Base-by-base conservation (phyloP, 495 filamentous ascomycete genomes). In the Podospora pseudocomata region DNA sequence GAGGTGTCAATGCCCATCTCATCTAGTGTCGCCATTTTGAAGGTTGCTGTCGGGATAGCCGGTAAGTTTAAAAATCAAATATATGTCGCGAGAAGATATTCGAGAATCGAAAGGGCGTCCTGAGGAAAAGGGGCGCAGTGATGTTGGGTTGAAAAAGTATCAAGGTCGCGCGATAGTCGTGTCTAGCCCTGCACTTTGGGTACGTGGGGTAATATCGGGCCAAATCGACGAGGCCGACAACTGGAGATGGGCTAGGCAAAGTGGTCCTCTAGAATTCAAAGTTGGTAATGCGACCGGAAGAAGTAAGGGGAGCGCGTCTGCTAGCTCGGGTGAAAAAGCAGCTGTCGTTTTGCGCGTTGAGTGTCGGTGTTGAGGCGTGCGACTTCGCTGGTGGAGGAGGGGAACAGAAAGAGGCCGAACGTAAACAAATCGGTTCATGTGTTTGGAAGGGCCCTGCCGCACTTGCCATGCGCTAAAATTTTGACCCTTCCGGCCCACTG, bases 1-100 rank as follows among this genome's bases (percentile, higher is more conserved):
- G 78, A 88, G 67, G 86, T 81, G 80, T 97, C 93, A 75, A 95
- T 91, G 75, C 95, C 91, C 74, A 79, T 77, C 23, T 73, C 68
- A 65, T 77, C 72, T 7, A 65, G 71, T 27, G 70, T 67, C 26
- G 69, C n/a, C 75, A 75, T 77, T 23, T 70, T 70, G n/a, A 53
- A 57, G 26, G 59, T 39, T 1, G 63, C 26, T 3, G 6, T 15
- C 20, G 26, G 18, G 32, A 19, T 18, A 28, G 54, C 16, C 7
- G 5, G 20, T 1, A 5, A 32, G 4, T 27, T 23, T 49, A 28
- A 16, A 65, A 2, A 5, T 30, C 15, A 39, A 26, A 39, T n/a
- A 27, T 27, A 59, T 59, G 56, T 30, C 23, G 23, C 23, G 59
- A 32, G 20, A 18, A 28, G 7, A 15, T 30, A 26, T 30, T 23